These are phyloP conservation scores for Diversispora eburnea DNA, from an alignment of 192 early-diverging fungal genomes.

Conservation along the genomic window DNA sequence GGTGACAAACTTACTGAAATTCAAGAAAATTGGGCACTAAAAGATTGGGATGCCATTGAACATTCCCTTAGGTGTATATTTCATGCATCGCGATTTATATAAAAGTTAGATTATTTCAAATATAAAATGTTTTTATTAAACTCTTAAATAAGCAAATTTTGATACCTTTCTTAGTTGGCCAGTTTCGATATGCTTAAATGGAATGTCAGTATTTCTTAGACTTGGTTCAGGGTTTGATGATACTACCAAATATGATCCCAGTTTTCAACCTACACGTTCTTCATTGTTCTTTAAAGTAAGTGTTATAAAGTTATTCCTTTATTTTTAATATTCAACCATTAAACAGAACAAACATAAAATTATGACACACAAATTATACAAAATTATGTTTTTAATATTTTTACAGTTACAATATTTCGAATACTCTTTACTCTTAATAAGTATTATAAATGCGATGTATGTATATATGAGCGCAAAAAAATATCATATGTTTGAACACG, in stretches of 20 bases:
- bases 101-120: not conserved
- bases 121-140: not conserved
- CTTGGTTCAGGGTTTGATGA: conserved; percentile 40
- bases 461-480: not conserved
- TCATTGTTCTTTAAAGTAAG: not conserved
- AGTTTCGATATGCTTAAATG: conserved; percentile 31
- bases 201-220: conserved; percentile 28
- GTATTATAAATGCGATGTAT: conserved; percentile 5
- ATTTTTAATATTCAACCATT: not conserved
- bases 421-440: not conserved
- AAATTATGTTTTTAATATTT: not conserved
- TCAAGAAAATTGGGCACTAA: not conserved
- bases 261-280: not conserved
- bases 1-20: not conserved
- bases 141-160: not conserved
- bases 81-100: not conserved
- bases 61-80: not conserved
- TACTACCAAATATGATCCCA: conserved; percentile 29
- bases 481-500: conserved; percentile 13
- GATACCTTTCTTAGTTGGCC: conserved; percentile 24
- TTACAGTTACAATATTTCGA: not conserved
- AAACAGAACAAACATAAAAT: not conserved
- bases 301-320: not conserved
- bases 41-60: not conserved
- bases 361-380: not conserved